Evolutionary conservation across 2,329 filamentous ascomycete species (phyloP), one percentile per base, ranked within the genome.

Genomic region (Stenocarpella maydis): DNA sequence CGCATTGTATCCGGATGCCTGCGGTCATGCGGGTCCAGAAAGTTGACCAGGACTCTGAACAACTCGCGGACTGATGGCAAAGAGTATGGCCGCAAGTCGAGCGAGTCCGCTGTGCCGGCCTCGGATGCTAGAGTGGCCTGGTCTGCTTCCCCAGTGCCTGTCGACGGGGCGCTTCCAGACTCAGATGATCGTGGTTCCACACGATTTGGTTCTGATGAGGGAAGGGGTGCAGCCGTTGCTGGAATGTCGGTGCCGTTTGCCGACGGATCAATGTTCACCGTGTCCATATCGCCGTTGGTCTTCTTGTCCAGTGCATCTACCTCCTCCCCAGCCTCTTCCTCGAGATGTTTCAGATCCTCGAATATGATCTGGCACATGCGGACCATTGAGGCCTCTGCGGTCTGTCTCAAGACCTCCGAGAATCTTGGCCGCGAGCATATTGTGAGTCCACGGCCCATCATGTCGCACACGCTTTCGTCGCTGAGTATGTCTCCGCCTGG

Each of bases 321-420:
- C 71, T 92, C 89, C 45, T 91, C 87, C 15, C 89, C 89, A 26
- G 90, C 88, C 77, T 95, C 91, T 55, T 92, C 86, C 75, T 97
- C 93, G 9, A 98, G 83, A 73, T 95, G 90, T 79, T 97, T 97
- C 65, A 99, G 83, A 71, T 97, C 91, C 79, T 95, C 92, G 78
- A 99, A 99, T 75, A 99, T 97, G 73, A 97, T 94, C 81, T 99
- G 96, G 78, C 96, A 98, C 96, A 99, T 99, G 74, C 94, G 93
- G 54, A 98, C 93, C 95, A 99, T 98, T 67, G 94, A 92, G 77
- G 97, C 96, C 80, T 99, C 96, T 2, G 96, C 96, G 24, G 95
- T 97, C 72, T 95, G 88, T 72, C 95, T 90, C 67, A 99, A 83
- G 4, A 98, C 90, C 75, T 98, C 95, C 12, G 95, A 98, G 71